Base-by-base conservation (phyloP, 306 rosid genomes). In the Betula pendula region DNA sequence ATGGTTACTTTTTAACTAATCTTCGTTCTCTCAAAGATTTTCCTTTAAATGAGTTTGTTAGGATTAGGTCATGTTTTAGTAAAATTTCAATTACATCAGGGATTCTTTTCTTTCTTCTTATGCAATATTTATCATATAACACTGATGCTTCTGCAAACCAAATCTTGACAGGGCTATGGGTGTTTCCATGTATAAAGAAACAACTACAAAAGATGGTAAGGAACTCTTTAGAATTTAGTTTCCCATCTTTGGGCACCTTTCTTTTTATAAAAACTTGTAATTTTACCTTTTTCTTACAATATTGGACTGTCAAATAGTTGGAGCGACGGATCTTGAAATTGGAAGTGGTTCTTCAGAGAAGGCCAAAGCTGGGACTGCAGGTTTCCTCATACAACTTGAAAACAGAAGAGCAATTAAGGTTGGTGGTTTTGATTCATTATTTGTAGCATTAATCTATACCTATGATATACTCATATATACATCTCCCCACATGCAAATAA, bases 321-420 rank as follows among this genome's bases (percentile, higher is more conserved):
- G 72, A 55, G 71, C 72, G 3, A 81, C 56, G 31, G 90, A 94
- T 70, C 9, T 78, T 38, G 97, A 94, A 56, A 62, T 53, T 50
- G 87, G 74, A 69, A 52, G 35, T 73, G 78, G 8, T 78, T 45
- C 86, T 33, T 65, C 69, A 44, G 43, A 29, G 14, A 90, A 88
- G 75, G 88, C 83, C 3, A 84, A 86, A 81, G 89, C 83, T 65
- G 98, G 98, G 77, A 90, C 96, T 65, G 98, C 97, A 55, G 70
- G 73, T 70, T 94, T 87, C 80, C 97, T 94, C 56, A 68, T 90
- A 55, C 88, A 92, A 75, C 86, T 92, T 52, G 98, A 94, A 84
- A 84, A 80, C 40, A 86, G 84, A 84, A 87, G 98, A 85, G 68
- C 97, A 25, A 94, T 94, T 45, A 94, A 94, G 91, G 98, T 84